A percentile compares a stretch with the other conserved stretches of the same genome.
phyloP scores from a whole-genome alignment of 257 asterid genomes.

The Misopates orontium region DNA sequence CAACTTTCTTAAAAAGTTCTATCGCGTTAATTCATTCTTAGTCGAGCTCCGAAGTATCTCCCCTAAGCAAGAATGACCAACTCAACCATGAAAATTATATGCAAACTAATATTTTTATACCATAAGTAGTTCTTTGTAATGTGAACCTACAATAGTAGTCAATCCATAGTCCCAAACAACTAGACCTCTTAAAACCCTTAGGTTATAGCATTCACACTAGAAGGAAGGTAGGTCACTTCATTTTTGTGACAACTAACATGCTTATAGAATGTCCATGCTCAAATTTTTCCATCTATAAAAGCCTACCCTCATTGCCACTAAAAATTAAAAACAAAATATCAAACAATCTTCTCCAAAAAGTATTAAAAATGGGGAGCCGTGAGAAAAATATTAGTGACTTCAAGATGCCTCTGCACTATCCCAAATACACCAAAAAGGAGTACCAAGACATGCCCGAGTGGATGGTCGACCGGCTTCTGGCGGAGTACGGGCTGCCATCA shows the following conservation, averaged over 20 bases:
- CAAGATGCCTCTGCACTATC: conserved; percentile 60
- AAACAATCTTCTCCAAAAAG: not conserved
- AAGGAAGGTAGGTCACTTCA: conserved; percentile 45
- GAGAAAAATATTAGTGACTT: conserved; percentile 20
- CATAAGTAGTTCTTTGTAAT: too few relatives aligned
- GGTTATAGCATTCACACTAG: not conserved
- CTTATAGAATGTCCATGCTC: conserved; percentile 19
- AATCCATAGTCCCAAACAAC: too few relatives aligned
- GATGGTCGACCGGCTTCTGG: conserved; percentile 47
- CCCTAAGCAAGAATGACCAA: too few relatives aligned
- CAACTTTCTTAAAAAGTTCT: too few relatives aligned
- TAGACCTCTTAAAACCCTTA: too few relatives aligned
- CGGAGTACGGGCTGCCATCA: conserved; percentile 50
- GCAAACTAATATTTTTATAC: too few relatives aligned
- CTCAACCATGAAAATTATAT: too few relatives aligned
- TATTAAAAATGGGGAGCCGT: conserved; percentile 28
- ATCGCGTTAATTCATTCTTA: too few relatives aligned
- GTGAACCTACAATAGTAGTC: too few relatives aligned
- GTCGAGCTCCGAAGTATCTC: too few relatives aligned
- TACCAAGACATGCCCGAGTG: conserved; percentile 58
- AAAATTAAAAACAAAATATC: not conserved
- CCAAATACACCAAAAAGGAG: conserved; percentile 42
- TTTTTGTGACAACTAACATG: conserved; percentile 31
- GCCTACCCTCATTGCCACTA: not conserved
- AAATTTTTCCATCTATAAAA: not conserved